Percentiles rank a stretch among this genome's conserved stretches.
phyloP scores from a whole-genome alignment of 1,284 basidiomycete genomes.

The Boletus holoroseus region DNA sequence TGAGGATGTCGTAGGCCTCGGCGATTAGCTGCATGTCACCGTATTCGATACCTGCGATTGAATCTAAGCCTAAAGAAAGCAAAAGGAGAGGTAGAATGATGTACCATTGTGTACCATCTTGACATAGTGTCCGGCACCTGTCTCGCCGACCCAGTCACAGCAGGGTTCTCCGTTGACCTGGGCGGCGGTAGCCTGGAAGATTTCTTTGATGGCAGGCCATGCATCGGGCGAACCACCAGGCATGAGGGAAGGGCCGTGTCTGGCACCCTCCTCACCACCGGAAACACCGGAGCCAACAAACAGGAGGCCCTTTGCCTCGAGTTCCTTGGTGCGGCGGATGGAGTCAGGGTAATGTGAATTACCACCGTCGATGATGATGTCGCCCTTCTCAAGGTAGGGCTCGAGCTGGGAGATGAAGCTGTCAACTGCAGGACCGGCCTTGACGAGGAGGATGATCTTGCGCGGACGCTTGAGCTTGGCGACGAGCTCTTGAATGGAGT shows the following conservation, averaged over 20 bases:
- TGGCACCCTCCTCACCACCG: conserved; percentile 98
- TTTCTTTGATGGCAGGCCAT: conserved; percentile 96
- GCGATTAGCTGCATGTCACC: conserved; percentile 99
- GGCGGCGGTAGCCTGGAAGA: conserved; percentile 97
- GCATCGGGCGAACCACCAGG: conserved; percentile 93
- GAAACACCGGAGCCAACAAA: conserved; percentile 99
- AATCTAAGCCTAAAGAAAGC: conserved; percentile 11
- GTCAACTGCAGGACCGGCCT: conserved; percentile 76
- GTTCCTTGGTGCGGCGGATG: conserved; percentile 89
- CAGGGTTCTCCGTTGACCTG: conserved; percentile 95
- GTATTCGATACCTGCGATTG: conserved; percentile 83
- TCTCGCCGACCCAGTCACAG: conserved; percentile 99
- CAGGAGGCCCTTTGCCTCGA: conserved; percentile 91
- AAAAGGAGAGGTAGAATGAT: conserved; percentile 16
- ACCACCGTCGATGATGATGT: conserved; percentile 99
- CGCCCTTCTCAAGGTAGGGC: conserved; percentile 68
- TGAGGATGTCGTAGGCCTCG: conserved; percentile 98
- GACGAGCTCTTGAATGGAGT: conserved; percentile 85
- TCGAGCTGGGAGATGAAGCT: conserved; percentile 69
- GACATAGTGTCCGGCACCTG: conserved; percentile 91
- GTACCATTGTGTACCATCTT: conserved; percentile 99
- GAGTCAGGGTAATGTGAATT: conserved; percentile 99
- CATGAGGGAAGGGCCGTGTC: conserved; percentile 98
- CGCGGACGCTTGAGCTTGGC: conserved; percentile 78
- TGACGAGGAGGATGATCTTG: conserved; percentile 97